phyloP scores from a whole-genome alignment of 345 rosid genomes.

The rapeseed (Brassica napus) region DNA sequence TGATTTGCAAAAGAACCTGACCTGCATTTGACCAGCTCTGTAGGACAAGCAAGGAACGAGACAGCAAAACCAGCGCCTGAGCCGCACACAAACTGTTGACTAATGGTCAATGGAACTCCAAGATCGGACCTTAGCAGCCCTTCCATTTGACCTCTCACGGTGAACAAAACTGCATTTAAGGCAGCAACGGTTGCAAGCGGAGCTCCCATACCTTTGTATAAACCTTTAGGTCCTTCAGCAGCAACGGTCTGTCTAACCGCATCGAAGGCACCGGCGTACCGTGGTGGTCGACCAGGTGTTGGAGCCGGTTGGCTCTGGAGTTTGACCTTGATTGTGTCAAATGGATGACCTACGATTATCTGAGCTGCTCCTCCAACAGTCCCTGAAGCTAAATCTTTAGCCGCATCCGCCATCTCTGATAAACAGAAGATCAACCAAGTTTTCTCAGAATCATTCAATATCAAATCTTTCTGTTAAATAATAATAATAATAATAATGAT shows the following conservation, averaged over 20 bases:
- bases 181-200: constrained; percentile 98
- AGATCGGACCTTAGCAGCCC: constrained; percentile 75
- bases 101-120: constrained; percentile 72
- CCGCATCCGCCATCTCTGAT: constrained; percentile 76
- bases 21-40: constrained; percentile 98
- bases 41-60: constrained; percentile 97
- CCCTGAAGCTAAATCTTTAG: constrained; percentile 84
- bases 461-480: not conserved
- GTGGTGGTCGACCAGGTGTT: constrained; percentile 73
- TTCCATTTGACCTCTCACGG: constrained; percentile 95
- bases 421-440: constrained; percentile 19
- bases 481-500: not conserved
- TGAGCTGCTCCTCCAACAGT: constrained; percentile 97
- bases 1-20: constrained; percentile 21
- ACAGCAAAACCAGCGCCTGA: constrained; percentile 95
- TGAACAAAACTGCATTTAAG: constrained; percentile 90
- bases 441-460: not conserved
- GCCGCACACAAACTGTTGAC: constrained; percentile 79
- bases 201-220: constrained; percentile 99
- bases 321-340: constrained; percentile 97
- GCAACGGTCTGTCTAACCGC: constrained; percentile 85
- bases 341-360: constrained; percentile 84
- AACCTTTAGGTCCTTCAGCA: constrained; percentile 89
- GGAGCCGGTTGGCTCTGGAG: constrained; percentile 95
- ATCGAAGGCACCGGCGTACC: constrained; percentile 78